Evolutionary conservation across 1,284 basidiomycete genomes (phyloP), one percentile per base, ranked within the genome.

Genomic region (Ganoderma leucocontextum): DNA sequence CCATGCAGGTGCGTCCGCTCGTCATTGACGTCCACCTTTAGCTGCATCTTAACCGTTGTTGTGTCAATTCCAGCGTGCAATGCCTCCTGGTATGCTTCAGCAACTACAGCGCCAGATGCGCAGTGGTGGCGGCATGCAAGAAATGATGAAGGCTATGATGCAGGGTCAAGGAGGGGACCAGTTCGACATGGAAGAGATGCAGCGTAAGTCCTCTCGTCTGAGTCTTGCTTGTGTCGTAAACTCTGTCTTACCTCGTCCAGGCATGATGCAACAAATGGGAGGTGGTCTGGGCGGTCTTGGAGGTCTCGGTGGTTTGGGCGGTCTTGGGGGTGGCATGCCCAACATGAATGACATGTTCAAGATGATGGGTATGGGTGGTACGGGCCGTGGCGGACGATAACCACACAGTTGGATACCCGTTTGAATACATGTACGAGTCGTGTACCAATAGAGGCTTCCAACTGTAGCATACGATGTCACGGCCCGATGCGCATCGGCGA

Each of bases 81-180:
- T 97, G 89, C 95, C 95, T 2, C 95, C 95, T 12, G 95, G 95
- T 41, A 92, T 96, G 89, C 79, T 96, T 67, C 92, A 93, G 76
- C 91, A 95, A 74, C 89, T 95, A 87, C 92, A 94, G 77, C 84
- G 90, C 65, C 93, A 95, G 78, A 86, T 96, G 79, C 87, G 94
- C 60, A 85, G 90, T 62, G 94, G 94, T 7, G 91, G 92, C 44
- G 94, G 94, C n/a, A 94, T 96, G 83, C 93, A 96, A 77, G 95
- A 96, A 79, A 96, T 97, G 93, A 94, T 97, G 93, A 94, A 93
- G 78, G 93, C 95, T 35, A 95, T 96, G 92, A 96, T 97, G 95
- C 93, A 94, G 73, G 92, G 93, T 8, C 91, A 94, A 74, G 94
- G 93, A 74, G 92, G 92, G 25, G 91, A 95, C 77, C 90, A 93